Base-by-base conservation (phyloP, 352 stramenopile species). In the Stramenopiles sp. region DNA sequence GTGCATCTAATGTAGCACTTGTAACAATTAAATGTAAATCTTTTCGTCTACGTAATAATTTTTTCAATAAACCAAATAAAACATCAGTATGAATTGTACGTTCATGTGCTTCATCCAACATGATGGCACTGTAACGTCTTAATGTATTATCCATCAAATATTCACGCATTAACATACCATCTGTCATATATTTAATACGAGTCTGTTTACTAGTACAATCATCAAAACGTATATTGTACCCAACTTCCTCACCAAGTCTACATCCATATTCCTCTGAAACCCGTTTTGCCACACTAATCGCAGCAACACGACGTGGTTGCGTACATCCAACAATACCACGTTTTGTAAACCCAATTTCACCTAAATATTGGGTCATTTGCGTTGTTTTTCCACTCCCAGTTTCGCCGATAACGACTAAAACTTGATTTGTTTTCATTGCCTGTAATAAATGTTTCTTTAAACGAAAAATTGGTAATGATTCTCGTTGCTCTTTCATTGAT, bases 51-150 rank as follows among this genome's bases (percentile, higher is more conserved):
- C 93, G 86, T 30, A 93, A 88, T 80, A 99, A 96, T 86, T 99
- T 96, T 83, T 99, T 99, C 78, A 99, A 94, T 13, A 99, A 84
- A 0, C 95, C 96, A 83, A 99, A 98, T 31, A 99, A 86, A 81
- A 99, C 97, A 82, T 99, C 97, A 0, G 94, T 98, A 80, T 94
- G 95, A 27, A 99, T 86, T 6, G 95, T 98, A 32, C 97, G 89
- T 83, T 99, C 97, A 83, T 99, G 97, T 20, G 96, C 95, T 85
- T 99, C 95, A 83, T 99, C 96, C 81, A 99, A 96, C 78, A 99
- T 96, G 85, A 99, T 97, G 63, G 97, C 94, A 32, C 87, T 96
- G 86, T 99, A 99, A 38, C 89, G 92, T 78, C 90, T 92, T n/a
- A 98, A 83, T 81, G 95, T 94, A 0, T 96, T 96, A 84, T 98